Evolutionary conservation across 2,329 filamentous ascomycete genomes (phyloP).

Genomic region (Colletotrichum horii): DNA sequence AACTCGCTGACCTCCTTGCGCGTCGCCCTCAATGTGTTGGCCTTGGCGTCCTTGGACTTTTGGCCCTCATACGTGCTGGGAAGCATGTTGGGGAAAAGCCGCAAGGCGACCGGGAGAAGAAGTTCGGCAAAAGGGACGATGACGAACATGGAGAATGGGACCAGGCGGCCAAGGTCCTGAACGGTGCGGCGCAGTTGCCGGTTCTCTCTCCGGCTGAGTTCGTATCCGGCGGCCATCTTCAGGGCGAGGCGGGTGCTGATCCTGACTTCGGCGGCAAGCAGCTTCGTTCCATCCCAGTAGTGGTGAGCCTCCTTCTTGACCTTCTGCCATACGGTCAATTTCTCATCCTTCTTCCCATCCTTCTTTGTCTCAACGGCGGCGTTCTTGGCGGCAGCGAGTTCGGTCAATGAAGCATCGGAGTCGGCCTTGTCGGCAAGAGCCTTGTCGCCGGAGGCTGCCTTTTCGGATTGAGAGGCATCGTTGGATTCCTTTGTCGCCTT

Average conservation of each 20-base stretch:
- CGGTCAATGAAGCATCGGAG: constrained; percentile 55
- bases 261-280: constrained; percentile 87
- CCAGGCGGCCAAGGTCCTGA: constrained; percentile 87
- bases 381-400: constrained; percentile 69
- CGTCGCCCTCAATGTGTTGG: constrained; percentile 78
- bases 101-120: constrained; percentile 87
- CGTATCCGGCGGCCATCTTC: constrained; percentile 98
- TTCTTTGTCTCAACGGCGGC: constrained; percentile 66
- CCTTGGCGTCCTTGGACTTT: constrained; percentile 89
- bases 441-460: constrained; percentile 32
- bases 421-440: constrained; percentile 36
- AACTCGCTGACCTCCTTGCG: constrained; percentile 94
- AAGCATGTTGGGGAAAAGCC: constrained; percentile 95
- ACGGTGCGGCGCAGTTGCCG: constrained; percentile 92
- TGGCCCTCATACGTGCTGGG: constrained; percentile 97
- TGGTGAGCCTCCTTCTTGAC: constrained; percentile 93
- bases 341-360: constrained; percentile 75
- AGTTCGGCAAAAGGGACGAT: constrained; percentile 97
- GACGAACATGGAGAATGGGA: constrained; percentile 96
- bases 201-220: constrained; percentile 91
- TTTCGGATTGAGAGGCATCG: constrained; percentile 17
- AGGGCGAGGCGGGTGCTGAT: constrained; percentile 91
- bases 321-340: constrained; percentile 87
- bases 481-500: constrained; percentile 32
- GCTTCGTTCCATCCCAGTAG: constrained; percentile 98